A percentile compares a stretch with the other conserved stretches of the same genome.
Conservation (phyloP, 2,329 filamentous ascomycete species). For the Kalaharituber pfeilii region DNA sequence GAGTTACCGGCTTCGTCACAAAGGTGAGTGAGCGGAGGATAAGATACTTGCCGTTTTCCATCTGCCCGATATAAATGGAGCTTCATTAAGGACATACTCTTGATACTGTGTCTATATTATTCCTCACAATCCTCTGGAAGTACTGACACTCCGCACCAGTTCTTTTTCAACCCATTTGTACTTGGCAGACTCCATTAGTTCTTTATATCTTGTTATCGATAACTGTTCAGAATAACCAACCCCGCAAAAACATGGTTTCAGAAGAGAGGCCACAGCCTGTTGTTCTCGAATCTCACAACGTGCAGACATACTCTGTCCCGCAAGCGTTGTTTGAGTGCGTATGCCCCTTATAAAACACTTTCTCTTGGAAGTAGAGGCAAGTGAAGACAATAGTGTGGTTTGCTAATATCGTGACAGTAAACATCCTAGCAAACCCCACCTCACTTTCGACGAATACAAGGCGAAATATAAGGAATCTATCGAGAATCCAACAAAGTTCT, state of each 20-base stretch:
- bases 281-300: conserved; percentile 57
- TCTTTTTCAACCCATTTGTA: too few species aligned
- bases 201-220: too few species aligned
- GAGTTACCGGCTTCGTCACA: too few species aligned
- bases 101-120: too few species aligned
- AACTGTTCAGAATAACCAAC: neutral
- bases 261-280: conserved; percentile 30
- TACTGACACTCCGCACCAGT: too few species aligned
- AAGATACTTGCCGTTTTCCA: neutral
- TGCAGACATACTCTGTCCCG: conserved; percentile 42
- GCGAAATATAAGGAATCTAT: conserved; percentile 68
- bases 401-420: conserved; percentile 24
- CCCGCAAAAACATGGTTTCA: neutral
- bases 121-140: too few species aligned
- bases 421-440: conserved; percentile 52
- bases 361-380: neutral
- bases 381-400: conserved; percentile 1
- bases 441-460: conserved; percentile 53
- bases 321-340: conserved; percentile 20
- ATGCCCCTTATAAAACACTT: conserved; percentile 2
- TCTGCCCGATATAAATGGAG: neutral
- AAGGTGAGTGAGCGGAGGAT: too few species aligned
- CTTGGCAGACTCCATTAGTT: too few species aligned
- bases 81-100: too few species aligned
- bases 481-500: conserved; percentile 73